Base-by-base conservation (phyloP, 495 filamentous ascomycete genomes). In the Platismatia glauca region DNA sequence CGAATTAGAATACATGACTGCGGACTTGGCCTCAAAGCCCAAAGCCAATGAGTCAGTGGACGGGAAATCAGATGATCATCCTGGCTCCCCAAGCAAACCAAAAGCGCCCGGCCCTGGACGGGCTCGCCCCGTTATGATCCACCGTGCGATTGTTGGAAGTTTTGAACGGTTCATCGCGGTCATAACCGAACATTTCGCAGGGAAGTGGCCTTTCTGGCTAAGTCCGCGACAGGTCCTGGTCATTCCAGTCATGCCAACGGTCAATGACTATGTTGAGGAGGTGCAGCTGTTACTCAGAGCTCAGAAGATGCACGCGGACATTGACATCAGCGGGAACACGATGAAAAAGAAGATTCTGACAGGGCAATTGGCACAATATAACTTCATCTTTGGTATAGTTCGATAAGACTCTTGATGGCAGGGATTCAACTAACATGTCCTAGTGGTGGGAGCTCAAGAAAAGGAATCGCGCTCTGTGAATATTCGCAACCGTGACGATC, bases 181-280 rank as follows among this genome's bases (percentile, higher is more conserved):
- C 66, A 76, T 97, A 61, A 91, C 81, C 31, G 94, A 98, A 77
- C 94, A 97, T 73, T 98, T 96, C 70, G 94, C 79, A 46, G 94
- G 94, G 66, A 96, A 96, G 76, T 97, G 93, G 93, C 94, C 94
- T 0, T 96, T 97, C 82, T 98, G 94, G 94, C 75, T 98, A 62
- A 92, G 86, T 66, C 94, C 94, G 33, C 86, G 93, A 24, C 94
- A 98, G 76, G 83, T 97, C 55, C 77, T 97, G 64, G 84, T 97
- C 60, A 86, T 97, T 11, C 95, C 94, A 4, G 92, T 98, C 64
- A 92, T 92, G 81, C 88, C 87, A 24, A 81, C 83, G 38, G 84
- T 86, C 64, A 87, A 90, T 68, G 89, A 90, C 65, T 98, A 97
- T 71, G 90, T 85, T 22, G 78, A 87, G 71, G 94, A 97, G 76